Evolutionary conservation across 768 basidiomycete genomes (phyloP).

Genomic region (Pisolithus orientalis): DNA sequence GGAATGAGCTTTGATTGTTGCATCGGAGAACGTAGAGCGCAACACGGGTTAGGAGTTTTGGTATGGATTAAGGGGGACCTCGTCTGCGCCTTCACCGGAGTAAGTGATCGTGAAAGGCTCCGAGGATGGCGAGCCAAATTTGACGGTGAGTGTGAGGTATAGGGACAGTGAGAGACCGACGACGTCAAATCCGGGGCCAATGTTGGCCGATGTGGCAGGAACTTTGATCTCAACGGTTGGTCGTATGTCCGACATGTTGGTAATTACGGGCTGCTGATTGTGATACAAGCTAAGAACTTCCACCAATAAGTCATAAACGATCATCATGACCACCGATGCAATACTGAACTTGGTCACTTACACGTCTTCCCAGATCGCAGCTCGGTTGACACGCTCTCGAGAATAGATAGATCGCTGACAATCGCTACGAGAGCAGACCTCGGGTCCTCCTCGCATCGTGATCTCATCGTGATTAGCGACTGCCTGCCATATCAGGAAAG

Average conservation of each 20-base stretch:
- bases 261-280: too few relatives aligned
- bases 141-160: conserved; percentile 69
- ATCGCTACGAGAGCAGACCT: not conserved
- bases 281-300: not conserved
- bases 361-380: not conserved
- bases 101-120: conserved; percentile 63
- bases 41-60: conserved; percentile 95
- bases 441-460: not conserved
- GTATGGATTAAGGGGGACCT: conserved; percentile 92
- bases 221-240: conserved; percentile 67
- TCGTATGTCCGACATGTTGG: conserved; percentile 16
- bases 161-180: conserved; percentile 96
- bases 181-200: conserved; percentile 98
- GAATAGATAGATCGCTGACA: too few relatives aligned
- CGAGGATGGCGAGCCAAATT: conserved; percentile 32
- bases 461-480: too few relatives aligned
- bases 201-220: conserved; percentile 97
- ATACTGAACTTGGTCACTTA: not conserved
- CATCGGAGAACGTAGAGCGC: conserved; percentile 98
- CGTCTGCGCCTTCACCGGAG: conserved; percentile 81
- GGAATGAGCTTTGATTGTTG: conserved; percentile 68
- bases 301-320: not conserved
- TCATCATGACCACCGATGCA: not conserved
- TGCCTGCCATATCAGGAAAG: conserved; percentile 10
- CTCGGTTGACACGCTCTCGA: not conserved